Percentiles rank a stretch among this genome's conserved stretches.
Evolutionary conservation across 2,329 filamentous ascomycete genomes (phyloP).

Genomic region (Aureobasidium sp.): DNA sequence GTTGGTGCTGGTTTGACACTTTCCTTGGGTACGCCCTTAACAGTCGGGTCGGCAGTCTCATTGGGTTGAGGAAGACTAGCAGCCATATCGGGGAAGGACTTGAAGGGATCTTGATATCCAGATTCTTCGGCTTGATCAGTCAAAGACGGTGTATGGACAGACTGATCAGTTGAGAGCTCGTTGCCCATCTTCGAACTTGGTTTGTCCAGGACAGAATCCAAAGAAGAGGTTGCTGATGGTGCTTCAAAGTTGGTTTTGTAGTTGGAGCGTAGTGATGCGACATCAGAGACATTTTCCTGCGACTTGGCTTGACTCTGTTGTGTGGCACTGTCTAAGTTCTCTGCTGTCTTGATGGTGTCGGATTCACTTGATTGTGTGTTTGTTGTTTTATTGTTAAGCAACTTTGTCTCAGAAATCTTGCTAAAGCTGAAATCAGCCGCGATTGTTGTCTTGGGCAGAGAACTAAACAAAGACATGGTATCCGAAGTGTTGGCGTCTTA

Average conservation of each 20-base stretch:
- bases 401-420: not conserved
- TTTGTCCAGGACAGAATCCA: not conserved
- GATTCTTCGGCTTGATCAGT: not conserved
- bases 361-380: not conserved
- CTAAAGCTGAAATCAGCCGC: not conserved
- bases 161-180: not conserved
- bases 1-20: not conserved
- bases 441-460: not conserved
- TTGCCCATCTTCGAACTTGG: not conserved
- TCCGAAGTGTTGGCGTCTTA: not conserved
- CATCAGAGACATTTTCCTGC: too few relatives aligned
- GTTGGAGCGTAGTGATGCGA: too few relatives aligned
- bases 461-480: not conserved
- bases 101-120: not conserved
- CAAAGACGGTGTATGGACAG: not conserved
- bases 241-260: too few relatives aligned
- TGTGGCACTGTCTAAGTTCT: too few relatives aligned
- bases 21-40: not conserved
- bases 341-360: not conserved
- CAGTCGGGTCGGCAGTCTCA: not conserved
- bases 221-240: not conserved
- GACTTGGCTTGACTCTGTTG: too few relatives aligned
- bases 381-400: not conserved
- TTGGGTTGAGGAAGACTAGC: not conserved
- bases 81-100: not conserved